These are phyloP conservation scores for Sporothrix humicola DNA, from an alignment of 2,329 filamentous ascomycete species.

Conservation along the genomic window DNA sequence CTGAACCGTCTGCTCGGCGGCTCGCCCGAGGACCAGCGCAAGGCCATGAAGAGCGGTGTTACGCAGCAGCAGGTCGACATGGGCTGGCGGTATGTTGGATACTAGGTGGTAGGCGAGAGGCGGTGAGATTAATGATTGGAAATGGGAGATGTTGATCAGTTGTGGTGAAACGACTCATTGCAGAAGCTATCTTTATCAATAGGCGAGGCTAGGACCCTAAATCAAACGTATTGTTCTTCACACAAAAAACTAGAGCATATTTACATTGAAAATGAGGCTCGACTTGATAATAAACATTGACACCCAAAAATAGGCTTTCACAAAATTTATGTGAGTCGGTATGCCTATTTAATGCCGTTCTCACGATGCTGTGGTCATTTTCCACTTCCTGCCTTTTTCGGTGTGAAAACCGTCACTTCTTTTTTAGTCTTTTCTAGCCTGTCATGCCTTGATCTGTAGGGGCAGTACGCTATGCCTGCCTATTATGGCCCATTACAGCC, in stretches of 20 bases:
- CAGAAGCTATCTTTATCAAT: neutral
- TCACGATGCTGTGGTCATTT: too few species aligned
- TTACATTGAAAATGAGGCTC: neutral
- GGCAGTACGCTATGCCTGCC: neutral
- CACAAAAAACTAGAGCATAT: neutral
- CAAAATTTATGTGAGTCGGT: neutral
- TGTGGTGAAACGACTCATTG: neutral
- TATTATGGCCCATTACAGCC: too few species aligned
- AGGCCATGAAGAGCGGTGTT: slow-evolving; percentile 40
- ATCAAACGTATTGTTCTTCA: neutral
- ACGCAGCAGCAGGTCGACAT: slow-evolving; percentile 41
- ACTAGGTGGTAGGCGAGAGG: neutral
- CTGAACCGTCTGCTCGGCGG: slow-evolving; percentile 39
- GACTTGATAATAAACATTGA: neutral
- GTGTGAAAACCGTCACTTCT: neutral
- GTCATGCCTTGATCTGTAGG: neutral
- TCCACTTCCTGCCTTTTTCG: slow-evolving; percentile 9
- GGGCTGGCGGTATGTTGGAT: slow-evolving; percentile 39
- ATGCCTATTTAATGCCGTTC: too few species aligned
- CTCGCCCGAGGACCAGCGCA: slow-evolving; percentile 36
- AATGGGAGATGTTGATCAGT: neutral
- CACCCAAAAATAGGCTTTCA: neutral
- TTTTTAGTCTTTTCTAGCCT: neutral
- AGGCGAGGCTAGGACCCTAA: neutral
- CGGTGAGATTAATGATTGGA: neutral